phyloP scores from a whole-genome alignment of 2,329 filamentous ascomycete species.

The Hirsutella thompsonii region DNA sequence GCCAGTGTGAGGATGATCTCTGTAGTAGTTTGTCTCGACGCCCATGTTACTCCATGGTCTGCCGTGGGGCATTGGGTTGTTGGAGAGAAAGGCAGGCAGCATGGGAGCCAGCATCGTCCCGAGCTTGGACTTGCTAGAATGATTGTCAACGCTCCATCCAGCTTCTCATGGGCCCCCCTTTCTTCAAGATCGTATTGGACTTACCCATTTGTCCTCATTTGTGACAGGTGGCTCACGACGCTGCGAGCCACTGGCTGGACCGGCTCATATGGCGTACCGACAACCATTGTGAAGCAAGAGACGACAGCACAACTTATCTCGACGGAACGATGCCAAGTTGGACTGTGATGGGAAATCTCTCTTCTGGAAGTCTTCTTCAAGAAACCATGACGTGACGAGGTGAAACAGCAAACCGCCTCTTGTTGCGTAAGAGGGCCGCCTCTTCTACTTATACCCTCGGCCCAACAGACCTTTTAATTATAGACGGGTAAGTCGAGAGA shows the following conservation, averaged over 20 bases:
- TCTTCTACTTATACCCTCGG: not conserved
- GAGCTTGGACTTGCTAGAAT: slow-evolving; percentile 21
- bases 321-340: not conserved
- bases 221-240: slow-evolving; percentile 12
- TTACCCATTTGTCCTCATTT: slow-evolving; percentile 26
- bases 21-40: slow-evolving; percentile 36
- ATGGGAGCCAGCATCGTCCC: slow-evolving; percentile 25
- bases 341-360: not conserved
- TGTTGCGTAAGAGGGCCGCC: not conserved
- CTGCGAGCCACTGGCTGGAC: not conserved
- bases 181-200: not conserved
- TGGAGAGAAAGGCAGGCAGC: slow-evolving; percentile 29
- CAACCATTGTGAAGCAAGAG: slow-evolving; percentile 4
- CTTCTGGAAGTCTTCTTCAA: too few relatives aligned
- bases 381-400: not conserved
- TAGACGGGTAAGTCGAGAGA: not conserved
- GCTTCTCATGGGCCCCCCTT: too few relatives aligned
- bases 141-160: too few relatives aligned
- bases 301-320: not conserved
- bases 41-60: slow-evolving; percentile 37
- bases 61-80: slow-evolving; percentile 35
- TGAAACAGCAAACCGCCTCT: not conserved
- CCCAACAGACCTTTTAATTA: not conserved
- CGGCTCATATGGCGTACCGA: not conserved
- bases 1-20: slow-evolving; percentile 34